phyloP scores from a whole-genome alignment of 805 yeast genomes.

The Myxozyma vanderwaltii region DNA sequence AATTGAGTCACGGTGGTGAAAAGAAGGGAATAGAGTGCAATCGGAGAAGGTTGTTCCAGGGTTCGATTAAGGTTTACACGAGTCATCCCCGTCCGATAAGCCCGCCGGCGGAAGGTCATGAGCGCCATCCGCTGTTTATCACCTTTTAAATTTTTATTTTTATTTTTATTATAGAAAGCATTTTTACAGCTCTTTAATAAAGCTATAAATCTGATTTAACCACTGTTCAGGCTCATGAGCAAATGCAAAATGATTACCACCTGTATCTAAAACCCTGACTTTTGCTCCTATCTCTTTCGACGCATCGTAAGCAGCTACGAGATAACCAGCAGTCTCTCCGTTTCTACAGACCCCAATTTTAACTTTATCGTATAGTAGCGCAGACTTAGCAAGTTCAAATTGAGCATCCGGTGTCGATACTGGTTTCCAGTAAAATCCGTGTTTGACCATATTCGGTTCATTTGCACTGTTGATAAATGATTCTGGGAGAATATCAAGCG shows the following conservation, averaged over 20 bases:
- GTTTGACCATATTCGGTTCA: conserved; percentile 9
- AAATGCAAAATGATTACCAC: conserved; percentile 43
- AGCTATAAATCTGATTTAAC: neutral
- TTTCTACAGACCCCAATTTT: conserved; percentile 12
- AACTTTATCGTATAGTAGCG: neutral
- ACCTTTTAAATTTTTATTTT: no score
- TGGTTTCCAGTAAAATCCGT: conserved; percentile 11
- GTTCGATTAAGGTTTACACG: neutral
- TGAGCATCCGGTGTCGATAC: neutral
- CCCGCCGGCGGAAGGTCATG: neutral
- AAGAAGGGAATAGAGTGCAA: neutral
- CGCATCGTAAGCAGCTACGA: conserved; percentile 7
- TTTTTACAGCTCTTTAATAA: neutral
- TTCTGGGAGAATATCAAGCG: neutral
- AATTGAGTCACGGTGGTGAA: neutral
- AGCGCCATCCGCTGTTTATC: neutral
- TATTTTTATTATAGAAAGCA: no score
- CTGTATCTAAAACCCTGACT: neutral
- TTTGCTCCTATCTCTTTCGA: neutral
- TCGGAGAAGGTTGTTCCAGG: neutral
- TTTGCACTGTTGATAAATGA: neutral
- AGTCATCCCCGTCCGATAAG: conserved; percentile 8
- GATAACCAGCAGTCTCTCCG: conserved; percentile 10
- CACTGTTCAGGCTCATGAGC: conserved; percentile 66
- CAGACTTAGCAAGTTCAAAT: neutral